phyloP scores from a whole-genome alignment of 2,329 filamentous ascomycete genomes.

The Gnomoniopsis smithogilvyi region DNA sequence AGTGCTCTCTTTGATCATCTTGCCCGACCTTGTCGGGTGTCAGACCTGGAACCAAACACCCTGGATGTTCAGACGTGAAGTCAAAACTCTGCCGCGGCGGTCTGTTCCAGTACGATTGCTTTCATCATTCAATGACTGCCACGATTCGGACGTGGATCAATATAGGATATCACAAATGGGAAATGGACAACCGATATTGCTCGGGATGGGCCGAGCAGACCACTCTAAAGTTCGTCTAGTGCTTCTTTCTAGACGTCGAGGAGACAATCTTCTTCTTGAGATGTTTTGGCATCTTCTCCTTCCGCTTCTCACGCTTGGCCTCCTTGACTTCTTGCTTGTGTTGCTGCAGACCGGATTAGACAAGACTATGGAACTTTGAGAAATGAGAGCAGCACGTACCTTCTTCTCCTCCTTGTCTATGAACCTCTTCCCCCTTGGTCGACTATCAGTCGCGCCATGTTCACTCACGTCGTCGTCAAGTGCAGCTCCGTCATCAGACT shows the following conservation, averaged over 20 bases:
- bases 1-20: slow-evolving; percentile 63
- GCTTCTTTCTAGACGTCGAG: slow-evolving; percentile 60
- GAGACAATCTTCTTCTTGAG: slow-evolving; percentile 85
- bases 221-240: slow-evolving; percentile 33
- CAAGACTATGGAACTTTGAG: background rate
- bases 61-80: slow-evolving; percentile 37
- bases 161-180: background rate
- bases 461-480: slow-evolving; percentile 47
- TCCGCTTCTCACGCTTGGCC: slow-evolving; percentile 88
- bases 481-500: slow-evolving; percentile 47
- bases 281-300: slow-evolving; percentile 95
- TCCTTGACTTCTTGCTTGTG: slow-evolving; percentile 94
- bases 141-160: background rate
- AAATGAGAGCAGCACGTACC: slow-evolving; percentile 35
- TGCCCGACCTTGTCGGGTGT: slow-evolving; percentile 30
- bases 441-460: slow-evolving; percentile 59
- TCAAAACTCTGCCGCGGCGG: slow-evolving; percentile 19
- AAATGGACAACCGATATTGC: slow-evolving; percentile 18
- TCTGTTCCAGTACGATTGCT: slow-evolving; percentile 18
- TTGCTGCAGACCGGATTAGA: slow-evolving; percentile 30
- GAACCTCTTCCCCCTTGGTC: slow-evolving; percentile 77
- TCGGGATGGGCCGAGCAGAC: background rate
- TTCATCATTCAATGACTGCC: slow-evolving; percentile 26
- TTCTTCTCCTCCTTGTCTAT: slow-evolving; percentile 90
- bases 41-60: slow-evolving; percentile 29